Evolutionary conservation across 2,329 filamentous ascomycete species (phyloP), one percentile per base, ranked within the genome.

Genomic region (Bertia moriformis): DNA sequence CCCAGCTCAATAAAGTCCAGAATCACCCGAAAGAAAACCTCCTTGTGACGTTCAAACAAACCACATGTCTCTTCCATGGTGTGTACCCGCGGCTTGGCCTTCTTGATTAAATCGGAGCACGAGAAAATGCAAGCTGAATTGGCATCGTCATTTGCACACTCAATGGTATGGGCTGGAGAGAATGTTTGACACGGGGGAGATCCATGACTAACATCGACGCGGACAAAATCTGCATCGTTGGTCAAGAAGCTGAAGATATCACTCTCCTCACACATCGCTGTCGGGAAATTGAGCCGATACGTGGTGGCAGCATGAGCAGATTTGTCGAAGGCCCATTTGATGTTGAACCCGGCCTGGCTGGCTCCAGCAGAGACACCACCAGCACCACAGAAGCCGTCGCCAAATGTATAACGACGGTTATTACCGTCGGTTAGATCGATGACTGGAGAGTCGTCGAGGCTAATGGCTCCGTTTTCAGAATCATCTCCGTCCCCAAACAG

Each of bases 291-390:
- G 0, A 52, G 41, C 1, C 55, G 42, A 39, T 83, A 79, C 0
- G 78, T 78, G 1, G 58, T 44, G 44, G 70, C 71, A 0, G 80
- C 80, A 13, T 65, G 53, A 0, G 47, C 15, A 40, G 72, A 69
- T 14, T 71, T 63, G 47, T 93, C 86, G 10, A 88, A 69, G 0
- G 71, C 77, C 53, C 73, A 76, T 18, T 60, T 57, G 0, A 84
- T 50, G 3, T 63, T 56, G 13, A 87, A 58, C 0, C 82, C 81
- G 0, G 71, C 71, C 38, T 59, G 50, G 12, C 51, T 41, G 0
- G 81, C 81, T 0, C 81, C 84, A 2, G 69, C 60, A 0, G 81
- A 82, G 1, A 73, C 71, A 3, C 84, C 84, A 0, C 85, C 83
- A 2, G 71, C 80, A 1, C 84, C 83, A 22, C 73, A 81, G 45